Evolutionary conservation across 2,329 filamentous ascomycete species (phyloP).

Genomic region (Seiridium cupressi): DNA sequence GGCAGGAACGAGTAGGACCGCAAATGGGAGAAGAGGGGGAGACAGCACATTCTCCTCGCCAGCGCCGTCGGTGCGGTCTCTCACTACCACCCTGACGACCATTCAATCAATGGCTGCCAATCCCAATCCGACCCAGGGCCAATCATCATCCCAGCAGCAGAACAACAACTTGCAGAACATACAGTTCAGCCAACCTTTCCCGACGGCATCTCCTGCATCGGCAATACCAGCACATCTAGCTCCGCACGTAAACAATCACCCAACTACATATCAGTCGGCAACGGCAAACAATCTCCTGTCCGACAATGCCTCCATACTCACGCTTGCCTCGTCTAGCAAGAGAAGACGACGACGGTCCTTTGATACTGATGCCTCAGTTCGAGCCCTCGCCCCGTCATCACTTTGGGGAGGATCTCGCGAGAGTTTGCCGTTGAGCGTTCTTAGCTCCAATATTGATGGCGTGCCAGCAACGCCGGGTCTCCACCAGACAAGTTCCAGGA

Average conservation of each 20-base stretch:
- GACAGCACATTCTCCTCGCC: conserved; percentile 81
- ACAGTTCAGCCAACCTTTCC: conserved; percentile 66
- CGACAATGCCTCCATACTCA: conserved; percentile 84
- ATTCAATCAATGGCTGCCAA: conserved; percentile 66
- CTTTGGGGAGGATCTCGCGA: conserved; percentile 81
- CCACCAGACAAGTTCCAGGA: conserved; percentile 44
- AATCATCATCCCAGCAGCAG: conserved; percentile 40
- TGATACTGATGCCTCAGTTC: conserved; percentile 83
- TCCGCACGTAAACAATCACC: conserved; percentile 49
- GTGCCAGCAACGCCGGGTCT: conserved; percentile 47
- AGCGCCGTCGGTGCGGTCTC: conserved; percentile 74
- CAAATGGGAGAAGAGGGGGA: conserved; percentile 66
- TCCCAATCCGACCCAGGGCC: conserved; percentile 30
- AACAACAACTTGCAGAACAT: conserved; percentile 44
- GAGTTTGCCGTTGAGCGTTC: conserved; percentile 73
- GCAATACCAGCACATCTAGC: conserved; percentile 71
- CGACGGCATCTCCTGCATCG: conserved; percentile 62
- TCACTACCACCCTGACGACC: conserved; percentile 82
- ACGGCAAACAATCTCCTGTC: conserved; percentile 80
- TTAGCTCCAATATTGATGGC: conserved; percentile 68
- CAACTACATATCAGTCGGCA: conserved; percentile 72
- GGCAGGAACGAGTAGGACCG: conserved; percentile 72
- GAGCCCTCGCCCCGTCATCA: conserved; percentile 78
- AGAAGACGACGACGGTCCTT: conserved; percentile 73
- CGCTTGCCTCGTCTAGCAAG: conserved; percentile 79